Conservation (phyloP, 2,329 filamentous ascomycete genomes). For the Colletotrichum phormii region DNA sequence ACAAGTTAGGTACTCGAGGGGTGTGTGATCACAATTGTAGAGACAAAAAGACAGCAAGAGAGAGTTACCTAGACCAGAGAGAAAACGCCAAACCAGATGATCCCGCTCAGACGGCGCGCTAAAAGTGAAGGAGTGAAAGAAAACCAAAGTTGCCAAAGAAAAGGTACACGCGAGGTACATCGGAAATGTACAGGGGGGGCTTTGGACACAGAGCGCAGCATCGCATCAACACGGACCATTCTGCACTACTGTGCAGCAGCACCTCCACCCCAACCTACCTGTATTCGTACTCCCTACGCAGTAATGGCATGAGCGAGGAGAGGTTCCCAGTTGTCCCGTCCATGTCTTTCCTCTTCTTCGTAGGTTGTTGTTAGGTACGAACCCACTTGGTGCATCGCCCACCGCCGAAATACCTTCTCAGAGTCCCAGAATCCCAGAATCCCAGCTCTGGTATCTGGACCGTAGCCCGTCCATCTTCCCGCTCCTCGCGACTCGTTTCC, state of each 20-base stretch:
- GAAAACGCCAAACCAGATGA: neutral
- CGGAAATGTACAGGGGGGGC: neutral
- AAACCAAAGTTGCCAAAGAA: neutral
- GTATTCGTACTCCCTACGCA: too few relatives aligned
- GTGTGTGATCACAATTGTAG: neutral
- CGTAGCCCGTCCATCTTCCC: constrained; percentile 17
- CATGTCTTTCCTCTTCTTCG: neutral
- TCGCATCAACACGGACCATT: constrained; percentile 29
- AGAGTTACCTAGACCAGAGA: neutral
- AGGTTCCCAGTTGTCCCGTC: neutral
- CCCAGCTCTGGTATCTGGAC: neutral
- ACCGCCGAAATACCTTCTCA: constrained; percentile 23
- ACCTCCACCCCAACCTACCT: neutral
- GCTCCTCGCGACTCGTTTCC: constrained; percentile 21
- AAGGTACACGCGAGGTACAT: neutral
- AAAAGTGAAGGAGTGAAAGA: neutral
- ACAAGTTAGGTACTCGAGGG: neutral
- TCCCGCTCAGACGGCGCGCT: constrained; percentile 21
- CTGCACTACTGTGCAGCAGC: neutral
- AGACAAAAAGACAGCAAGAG: neutral
- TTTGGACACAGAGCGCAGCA: constrained; percentile 1
- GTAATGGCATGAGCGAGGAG: too few relatives aligned
- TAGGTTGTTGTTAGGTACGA: neutral
- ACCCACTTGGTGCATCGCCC: constrained; percentile 34
- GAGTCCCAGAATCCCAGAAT: neutral